These are phyloP conservation scores for Pachysandra terminalis DNA, from an alignment of 164 flowering plant genomes.

Conservation along the genomic window DNA sequence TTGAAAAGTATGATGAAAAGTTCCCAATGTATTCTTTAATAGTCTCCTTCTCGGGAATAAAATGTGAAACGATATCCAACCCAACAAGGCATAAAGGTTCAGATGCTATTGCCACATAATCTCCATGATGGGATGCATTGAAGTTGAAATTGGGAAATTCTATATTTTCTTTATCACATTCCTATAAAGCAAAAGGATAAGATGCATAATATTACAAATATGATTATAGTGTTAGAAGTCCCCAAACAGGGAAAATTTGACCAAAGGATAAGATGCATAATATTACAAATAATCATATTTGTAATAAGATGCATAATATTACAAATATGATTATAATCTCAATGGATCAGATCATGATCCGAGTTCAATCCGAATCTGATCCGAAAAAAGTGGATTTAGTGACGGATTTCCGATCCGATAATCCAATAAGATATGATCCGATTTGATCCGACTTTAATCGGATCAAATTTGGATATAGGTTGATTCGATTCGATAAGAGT, in stretches of 20 bases:
- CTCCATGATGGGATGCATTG: conserved; percentile 85
- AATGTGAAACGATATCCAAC: conserved; percentile 60
- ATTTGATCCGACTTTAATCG: no score
- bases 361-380: no score
- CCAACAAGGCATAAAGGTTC: conserved; percentile 84
- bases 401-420: no score
- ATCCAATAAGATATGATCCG: no score
- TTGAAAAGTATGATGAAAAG: conserved; percentile 59
- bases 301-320: background rate
- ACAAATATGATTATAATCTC: background rate
- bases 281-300: no score
- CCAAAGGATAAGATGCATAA: no score
- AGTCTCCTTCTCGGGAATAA: conserved; percentile 44
- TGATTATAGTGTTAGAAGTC: background rate
- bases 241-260: conserved; percentile 15
- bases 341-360: no score
- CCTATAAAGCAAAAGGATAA: conserved; percentile 31
- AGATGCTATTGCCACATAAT: conserved; percentile 82
- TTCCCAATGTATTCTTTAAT: conserved; percentile 40
- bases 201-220: background rate
- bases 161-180: conserved; percentile 16
- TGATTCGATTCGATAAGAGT: no score
- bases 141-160: conserved; percentile 76
- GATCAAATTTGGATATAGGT: no score
- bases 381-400: no score